Evolutionary conservation across 1,139 yeast species (phyloP).

Genomic region (Pichia sp.): DNA sequence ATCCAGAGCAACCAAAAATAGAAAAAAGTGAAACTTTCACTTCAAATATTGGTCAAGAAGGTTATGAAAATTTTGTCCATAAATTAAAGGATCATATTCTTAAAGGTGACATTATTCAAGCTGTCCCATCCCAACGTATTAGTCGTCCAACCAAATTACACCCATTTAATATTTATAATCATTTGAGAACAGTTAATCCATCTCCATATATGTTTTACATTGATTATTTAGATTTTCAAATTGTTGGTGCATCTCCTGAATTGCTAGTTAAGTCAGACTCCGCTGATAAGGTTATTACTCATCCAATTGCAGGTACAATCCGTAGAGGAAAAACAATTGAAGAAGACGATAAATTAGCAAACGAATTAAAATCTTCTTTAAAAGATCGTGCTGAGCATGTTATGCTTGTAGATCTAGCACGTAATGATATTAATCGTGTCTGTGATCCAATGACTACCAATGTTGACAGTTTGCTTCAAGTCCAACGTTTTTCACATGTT

Average conservation of each 20-base stretch:
- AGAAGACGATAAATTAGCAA: conserved; percentile 84
- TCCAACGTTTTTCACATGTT: conserved; percentile 94
- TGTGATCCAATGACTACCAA: conserved; percentile 79
- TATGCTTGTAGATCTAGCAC: conserved; percentile 94
- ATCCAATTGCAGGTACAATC: conserved; percentile 97
- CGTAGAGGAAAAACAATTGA: conserved; percentile 83
- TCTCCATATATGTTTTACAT: conserved; percentile 94
- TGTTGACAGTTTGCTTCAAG: conserved; percentile 82
- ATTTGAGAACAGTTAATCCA: conserved; percentile 91
- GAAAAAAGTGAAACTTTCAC: conserved; percentile 57
- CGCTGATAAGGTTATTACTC: conserved; percentile 74
- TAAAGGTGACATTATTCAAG: conserved; percentile 92
- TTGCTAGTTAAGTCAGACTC: conserved; percentile 74
- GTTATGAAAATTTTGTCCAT: conserved; percentile 78
- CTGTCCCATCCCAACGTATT: conserved; percentile 95
- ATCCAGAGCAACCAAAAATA: conserved; percentile 71
- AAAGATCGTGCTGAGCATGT: conserved; percentile 98
- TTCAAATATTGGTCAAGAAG: conserved; percentile 89
- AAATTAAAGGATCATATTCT: conserved; percentile 73
- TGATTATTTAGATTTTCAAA: conserved; percentile 85
- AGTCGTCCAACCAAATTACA: conserved; percentile 92
- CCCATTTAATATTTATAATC: conserved; percentile 94
- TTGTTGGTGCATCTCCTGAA: conserved; percentile 97
- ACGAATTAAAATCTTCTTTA: conserved; percentile 63
- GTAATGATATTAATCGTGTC: conserved; percentile 92